Conservation (phyloP, 208 protist species). For the Trypanosoma rangeli region DNA sequence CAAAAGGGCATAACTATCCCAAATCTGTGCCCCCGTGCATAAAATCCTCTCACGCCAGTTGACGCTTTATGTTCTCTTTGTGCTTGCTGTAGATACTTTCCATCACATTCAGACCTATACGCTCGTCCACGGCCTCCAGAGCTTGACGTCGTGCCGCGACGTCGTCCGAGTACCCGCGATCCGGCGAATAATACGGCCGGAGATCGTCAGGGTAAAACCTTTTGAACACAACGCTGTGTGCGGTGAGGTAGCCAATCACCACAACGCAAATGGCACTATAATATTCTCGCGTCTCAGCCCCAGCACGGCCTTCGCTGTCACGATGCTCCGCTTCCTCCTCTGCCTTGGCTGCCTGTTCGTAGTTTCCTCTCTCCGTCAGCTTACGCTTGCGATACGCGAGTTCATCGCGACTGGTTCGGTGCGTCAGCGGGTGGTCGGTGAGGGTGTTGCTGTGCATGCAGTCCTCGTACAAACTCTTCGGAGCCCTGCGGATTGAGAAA, state of each 20-base stretch:
- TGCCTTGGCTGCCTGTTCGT: slow-evolving; percentile 67
- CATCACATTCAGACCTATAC: slow-evolving; percentile 76
- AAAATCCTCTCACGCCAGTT: slow-evolving; percentile 2
- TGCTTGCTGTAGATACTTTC: slow-evolving; percentile 81
- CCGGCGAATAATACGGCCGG: slow-evolving; percentile 70
- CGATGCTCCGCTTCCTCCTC: slow-evolving; percentile 73
- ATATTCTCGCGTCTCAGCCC: slow-evolving; percentile 77
- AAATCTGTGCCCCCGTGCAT: neutral
- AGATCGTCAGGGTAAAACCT: slow-evolving; percentile 85
- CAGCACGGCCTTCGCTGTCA: slow-evolving; percentile 60
- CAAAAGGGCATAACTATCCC: neutral
- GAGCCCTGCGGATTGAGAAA: slow-evolving; percentile 73
- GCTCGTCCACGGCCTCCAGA: slow-evolving; percentile 71
- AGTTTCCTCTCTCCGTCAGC: slow-evolving; percentile 81
- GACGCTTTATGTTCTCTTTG: slow-evolving; percentile 52
- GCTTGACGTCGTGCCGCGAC: slow-evolving; percentile 63
- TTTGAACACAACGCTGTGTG: slow-evolving; percentile 76
- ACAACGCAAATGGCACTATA: slow-evolving; percentile 77
- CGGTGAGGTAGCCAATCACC: slow-evolving; percentile 74
- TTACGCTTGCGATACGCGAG: slow-evolving; percentile 82
- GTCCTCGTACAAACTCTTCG: slow-evolving; percentile 75
- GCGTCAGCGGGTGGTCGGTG: slow-evolving; percentile 79
- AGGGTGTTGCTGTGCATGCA: slow-evolving; percentile 89
- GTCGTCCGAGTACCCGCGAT: slow-evolving; percentile 84
- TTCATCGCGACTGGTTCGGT: slow-evolving; percentile 79